Percentiles rank a stretch among this genome's conserved stretches.
phyloP scores from a whole-genome alignment of 768 basidiomycete species.

The Mycena olivaceomarginata region DNA sequence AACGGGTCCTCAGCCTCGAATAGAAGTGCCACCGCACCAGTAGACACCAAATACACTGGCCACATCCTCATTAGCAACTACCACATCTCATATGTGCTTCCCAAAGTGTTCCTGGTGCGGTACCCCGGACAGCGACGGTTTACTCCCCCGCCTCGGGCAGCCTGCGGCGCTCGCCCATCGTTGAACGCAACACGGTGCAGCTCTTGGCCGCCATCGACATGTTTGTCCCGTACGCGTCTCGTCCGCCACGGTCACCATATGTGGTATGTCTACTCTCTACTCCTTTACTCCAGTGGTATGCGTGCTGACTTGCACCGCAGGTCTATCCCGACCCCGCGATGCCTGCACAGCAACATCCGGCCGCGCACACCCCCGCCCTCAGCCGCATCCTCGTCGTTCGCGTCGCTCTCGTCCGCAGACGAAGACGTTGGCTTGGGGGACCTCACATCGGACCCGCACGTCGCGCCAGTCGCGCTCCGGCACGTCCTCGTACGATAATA shows the following conservation, averaged over 20 bases:
- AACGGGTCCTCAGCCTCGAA: slow-evolving; percentile 53
- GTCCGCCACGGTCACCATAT: slow-evolving; percentile 85
- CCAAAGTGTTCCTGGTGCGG: slow-evolving; percentile 74
- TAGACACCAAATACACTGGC: slow-evolving; percentile 84
- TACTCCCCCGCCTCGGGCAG: slow-evolving; percentile 52
- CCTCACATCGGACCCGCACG: slow-evolving; percentile 84
- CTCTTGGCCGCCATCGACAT: slow-evolving; percentile 91
- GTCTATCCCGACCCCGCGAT: slow-evolving; percentile 86
- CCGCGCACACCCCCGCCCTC: slow-evolving; percentile 84
- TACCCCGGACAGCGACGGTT: slow-evolving; percentile 55
- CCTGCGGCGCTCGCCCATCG: slow-evolving; percentile 72
- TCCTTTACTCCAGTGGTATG: neutral
- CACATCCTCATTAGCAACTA: slow-evolving; percentile 87
- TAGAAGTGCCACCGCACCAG: slow-evolving; percentile 59
- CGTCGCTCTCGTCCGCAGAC: slow-evolving; percentile 86
- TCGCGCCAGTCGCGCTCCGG: slow-evolving; percentile 68
- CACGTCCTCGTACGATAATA: slow-evolving; percentile 75
- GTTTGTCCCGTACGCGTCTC: slow-evolving; percentile 80
- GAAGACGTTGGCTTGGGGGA: slow-evolving; percentile 84
- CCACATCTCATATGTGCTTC: slow-evolving; percentile 84
- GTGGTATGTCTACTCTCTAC: slow-evolving; percentile 65
- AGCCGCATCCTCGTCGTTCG: slow-evolving; percentile 73
- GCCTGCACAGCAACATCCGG: slow-evolving; percentile 84
- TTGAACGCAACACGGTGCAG: slow-evolving; percentile 77
- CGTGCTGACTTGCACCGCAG: slow-evolving; percentile 57